phyloP scores from a whole-genome alignment of 148 eudicot species.

The Linanthus parryae region DNA sequence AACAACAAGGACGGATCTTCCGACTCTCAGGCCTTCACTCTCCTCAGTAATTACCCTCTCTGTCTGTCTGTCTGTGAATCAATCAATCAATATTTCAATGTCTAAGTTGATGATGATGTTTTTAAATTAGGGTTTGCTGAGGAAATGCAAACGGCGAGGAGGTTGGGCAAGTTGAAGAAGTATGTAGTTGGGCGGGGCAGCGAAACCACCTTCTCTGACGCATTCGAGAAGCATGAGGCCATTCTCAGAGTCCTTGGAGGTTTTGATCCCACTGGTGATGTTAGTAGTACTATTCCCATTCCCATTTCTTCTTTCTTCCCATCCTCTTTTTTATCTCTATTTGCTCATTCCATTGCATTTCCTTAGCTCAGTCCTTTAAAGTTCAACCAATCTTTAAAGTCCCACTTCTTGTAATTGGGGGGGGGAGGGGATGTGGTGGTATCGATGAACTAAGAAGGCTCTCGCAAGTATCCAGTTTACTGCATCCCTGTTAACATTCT shows the following conservation, averaged over 20 bases:
- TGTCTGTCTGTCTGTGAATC: neutral
- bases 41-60: slow-evolving; percentile 32
- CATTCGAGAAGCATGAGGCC: slow-evolving; percentile 72
- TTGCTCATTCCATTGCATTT: neutral
- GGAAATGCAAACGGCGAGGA: slow-evolving; percentile 59
- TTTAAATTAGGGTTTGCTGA: slow-evolving; percentile 69
- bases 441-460: neutral
- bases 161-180: slow-evolving; percentile 61
- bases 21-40: slow-evolving; percentile 39
- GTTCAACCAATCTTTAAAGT: neutral
- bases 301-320: neutral
- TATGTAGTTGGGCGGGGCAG: slow-evolving; percentile 76
- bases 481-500: no score
- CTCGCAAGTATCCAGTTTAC: no score
- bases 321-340: neutral
- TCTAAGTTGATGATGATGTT: neutral
- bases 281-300: slow-evolving; percentile 15
- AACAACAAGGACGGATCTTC: slow-evolving; percentile 17
- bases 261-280: slow-evolving; percentile 76
- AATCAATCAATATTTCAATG: no score
- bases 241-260: slow-evolving; percentile 62
- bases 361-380: neutral
- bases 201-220: slow-evolving; percentile 69
- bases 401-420: neutral
- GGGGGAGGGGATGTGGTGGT: neutral